phyloP scores from a whole-genome alignment of 2,329 filamentous ascomycete genomes.

The Xylariaceae sp. region DNA sequence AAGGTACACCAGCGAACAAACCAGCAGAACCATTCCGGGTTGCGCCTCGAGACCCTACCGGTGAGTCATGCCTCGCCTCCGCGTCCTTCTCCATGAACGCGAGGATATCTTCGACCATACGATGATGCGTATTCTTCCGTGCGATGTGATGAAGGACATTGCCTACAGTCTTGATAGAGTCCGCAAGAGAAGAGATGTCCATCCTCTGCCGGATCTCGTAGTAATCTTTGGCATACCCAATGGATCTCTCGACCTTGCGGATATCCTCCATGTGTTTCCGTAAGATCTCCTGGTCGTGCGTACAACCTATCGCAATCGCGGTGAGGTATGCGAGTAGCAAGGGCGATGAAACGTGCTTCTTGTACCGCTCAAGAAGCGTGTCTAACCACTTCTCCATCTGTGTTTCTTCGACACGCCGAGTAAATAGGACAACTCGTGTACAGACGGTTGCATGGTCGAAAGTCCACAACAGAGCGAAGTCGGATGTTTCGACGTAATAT shows the following conservation, averaged over 20 bases:
- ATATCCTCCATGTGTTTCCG: constrained; percentile 1
- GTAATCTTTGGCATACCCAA: constrained; percentile 13
- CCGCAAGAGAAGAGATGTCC: constrained; percentile 12
- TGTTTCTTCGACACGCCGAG: background rate
- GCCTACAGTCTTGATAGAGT: constrained; percentile 15
- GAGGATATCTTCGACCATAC: background rate
- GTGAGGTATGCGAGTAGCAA: constrained; percentile 19
- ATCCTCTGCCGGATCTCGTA: constrained; percentile 13
- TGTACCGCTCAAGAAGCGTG: constrained; percentile 8
- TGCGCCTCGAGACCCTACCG: background rate
- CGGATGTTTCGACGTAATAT: constrained; percentile 19
- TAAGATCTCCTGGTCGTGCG: constrained; percentile 18
- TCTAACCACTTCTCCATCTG: background rate
- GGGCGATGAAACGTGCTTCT: constrained; percentile 13
- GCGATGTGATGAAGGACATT: constrained; percentile 19
- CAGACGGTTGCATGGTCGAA: constrained; percentile 12
- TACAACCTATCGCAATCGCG: constrained; percentile 16
- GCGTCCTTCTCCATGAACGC: background rate
- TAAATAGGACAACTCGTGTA: constrained; percentile 14
- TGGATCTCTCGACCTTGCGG: constrained; percentile 11
- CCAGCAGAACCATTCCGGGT: background rate
- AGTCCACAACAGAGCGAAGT: constrained; percentile 22
- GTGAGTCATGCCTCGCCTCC: background rate
- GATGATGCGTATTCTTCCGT: constrained; percentile 19
- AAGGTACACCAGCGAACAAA: background rate